These are phyloP conservation scores for Cercophora newfieldiana DNA, from an alignment of 495 filamentous ascomycete genomes.

Conservation along the genomic window DNA sequence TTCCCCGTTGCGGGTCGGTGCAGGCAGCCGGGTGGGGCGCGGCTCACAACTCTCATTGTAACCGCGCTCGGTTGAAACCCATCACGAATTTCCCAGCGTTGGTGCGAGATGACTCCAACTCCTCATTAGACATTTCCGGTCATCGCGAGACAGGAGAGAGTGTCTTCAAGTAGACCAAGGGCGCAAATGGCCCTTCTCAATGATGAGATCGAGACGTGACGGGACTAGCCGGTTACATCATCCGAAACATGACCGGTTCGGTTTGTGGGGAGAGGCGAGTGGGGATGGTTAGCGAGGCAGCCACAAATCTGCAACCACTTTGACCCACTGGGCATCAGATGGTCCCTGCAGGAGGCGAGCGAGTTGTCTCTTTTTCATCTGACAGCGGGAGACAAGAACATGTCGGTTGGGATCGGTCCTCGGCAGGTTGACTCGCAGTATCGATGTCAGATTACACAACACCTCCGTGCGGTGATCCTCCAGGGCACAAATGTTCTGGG, in stretches of 20 bases:
- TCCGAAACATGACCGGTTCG: conserved; percentile 18
- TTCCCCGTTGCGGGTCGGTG: neutral
- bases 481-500: neutral
- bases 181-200: neutral
- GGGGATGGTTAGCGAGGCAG: neutral
- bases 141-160: neutral
- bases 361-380: neutral
- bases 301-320: conserved; percentile 19
- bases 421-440: neutral
- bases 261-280: neutral
- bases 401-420: neutral
- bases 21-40: neutral
- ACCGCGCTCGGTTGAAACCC: neutral
- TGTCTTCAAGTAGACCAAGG: neutral
- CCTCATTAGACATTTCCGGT: neutral
- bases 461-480: neutral
- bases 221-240: conserved; percentile 18
- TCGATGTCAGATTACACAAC: conserved; percentile 1
- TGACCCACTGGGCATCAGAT: neutral
- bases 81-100: neutral
- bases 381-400: neutral
- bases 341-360: neutral
- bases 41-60: neutral
- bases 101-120: neutral
- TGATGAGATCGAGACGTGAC: neutral